Base-by-base conservation (phyloP, 2,329 filamentous ascomycete genomes). In the Pseudocercospora ulei region DNA sequence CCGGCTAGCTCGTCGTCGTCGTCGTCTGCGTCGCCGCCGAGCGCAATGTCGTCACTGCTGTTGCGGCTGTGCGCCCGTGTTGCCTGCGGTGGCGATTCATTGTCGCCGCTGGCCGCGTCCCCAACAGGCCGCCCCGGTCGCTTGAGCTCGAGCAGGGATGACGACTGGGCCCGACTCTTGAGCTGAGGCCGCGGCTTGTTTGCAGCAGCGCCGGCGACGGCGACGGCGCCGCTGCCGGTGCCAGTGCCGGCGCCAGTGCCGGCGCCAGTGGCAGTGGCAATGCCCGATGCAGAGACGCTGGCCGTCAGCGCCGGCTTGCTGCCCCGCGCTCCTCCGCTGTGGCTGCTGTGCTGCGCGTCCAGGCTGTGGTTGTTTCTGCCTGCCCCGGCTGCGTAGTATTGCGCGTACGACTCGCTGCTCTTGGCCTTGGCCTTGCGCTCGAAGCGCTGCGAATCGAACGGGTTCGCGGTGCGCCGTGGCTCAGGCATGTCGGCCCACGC, bases 1-100 rank as follows among this genome's bases (percentile, higher is more conserved):
- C 52, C 49, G 46, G 54, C 49, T 9, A 50, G 46, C 44, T 58
- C 54, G 36, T 58, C 56, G 35, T 58, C 55, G 38, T 58, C 54
- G 29, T 54, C 44, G 8, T 43, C 53, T 11, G 39, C 44, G 23
- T 36, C 46, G 30, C 54, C 51, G 38, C 31, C n/a, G n/a, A n/a
- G n/a, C n/a, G n/a, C n/a, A n/a, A n/a, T 35, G 17, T 23, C 18
- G 18, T 23, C 29, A 25, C 27, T 18, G 19, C 27, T 28, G 33
- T 28, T 16, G 27, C 25, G 12, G 27, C 8, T 14, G n/a, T 20
- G 8, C 18, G 11, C 18, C n/a, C 30, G 17, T 12, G 9, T 12
- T 19, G 11, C 18, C 30, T 33, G 30, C 30, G 20, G 30, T 33
- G 30, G 18, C 30, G 30, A 20, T 8, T 33, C 30, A 33, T 33